These are phyloP conservation scores for Saturnispora silvae DNA, from an alignment of 805 yeast genomes.

Conservation along the genomic window DNA sequence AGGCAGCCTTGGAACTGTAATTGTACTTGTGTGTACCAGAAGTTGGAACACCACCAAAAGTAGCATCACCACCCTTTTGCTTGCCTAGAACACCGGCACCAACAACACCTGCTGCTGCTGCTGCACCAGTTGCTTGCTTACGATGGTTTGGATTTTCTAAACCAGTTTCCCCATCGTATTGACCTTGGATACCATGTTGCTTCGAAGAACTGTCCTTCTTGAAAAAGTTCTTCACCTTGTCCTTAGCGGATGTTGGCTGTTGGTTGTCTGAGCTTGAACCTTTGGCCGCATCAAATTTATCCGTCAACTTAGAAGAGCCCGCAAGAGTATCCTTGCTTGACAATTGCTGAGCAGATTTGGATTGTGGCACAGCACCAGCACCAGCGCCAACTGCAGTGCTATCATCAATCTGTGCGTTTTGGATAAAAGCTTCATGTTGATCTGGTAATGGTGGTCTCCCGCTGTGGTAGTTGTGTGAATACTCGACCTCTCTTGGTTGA, in stretches of 20 bases:
- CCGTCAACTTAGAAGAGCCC: not conserved
- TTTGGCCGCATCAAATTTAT: constrained; percentile 6
- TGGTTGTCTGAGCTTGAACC: not conserved
- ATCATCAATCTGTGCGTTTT: too few species aligned
- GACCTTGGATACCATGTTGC: constrained; percentile 1
- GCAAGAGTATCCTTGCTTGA: too few species aligned
- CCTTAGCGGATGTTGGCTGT: not conserved
- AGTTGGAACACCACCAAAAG: constrained; percentile 8
- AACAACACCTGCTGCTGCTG: constrained; percentile 5
- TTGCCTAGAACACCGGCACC: constrained; percentile 2
- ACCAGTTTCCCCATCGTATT: constrained; percentile 1
- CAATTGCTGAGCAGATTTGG: not conserved
- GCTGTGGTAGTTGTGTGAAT: not conserved
- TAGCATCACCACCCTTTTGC: not conserved
- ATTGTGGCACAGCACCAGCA: not conserved
- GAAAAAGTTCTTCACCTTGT: constrained; percentile 3
- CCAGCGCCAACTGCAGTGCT: not conserved
- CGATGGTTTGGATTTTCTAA: not conserved
- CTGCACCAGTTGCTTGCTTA: constrained; percentile 2
- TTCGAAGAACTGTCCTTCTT: constrained; percentile 3
- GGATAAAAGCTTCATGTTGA: not conserved
- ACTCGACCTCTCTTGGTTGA: not conserved
- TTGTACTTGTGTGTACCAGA: constrained; percentile 1
- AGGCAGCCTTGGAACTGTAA: not conserved
- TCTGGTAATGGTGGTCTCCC: not conserved